Evolutionary conservation across 371 early-diverging fungal species (phyloP).

Genomic region (Mucor mucedo): DNA sequence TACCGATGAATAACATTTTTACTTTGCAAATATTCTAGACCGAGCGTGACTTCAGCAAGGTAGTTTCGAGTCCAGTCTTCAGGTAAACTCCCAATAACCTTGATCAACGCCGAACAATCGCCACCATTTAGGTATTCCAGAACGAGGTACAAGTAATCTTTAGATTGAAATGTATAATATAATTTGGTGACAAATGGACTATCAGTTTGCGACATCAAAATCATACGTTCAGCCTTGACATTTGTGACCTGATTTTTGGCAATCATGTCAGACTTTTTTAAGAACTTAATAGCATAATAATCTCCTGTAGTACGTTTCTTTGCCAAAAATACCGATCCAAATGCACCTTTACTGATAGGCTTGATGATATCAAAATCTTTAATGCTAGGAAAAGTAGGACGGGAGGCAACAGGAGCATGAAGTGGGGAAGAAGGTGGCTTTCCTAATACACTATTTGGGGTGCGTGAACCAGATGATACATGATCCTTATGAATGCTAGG

Average conservation of each 20-base stretch:
- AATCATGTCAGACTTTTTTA: conserved; percentile 90
- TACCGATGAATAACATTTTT: conserved; percentile 88
- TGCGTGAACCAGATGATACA: conserved; percentile 20
- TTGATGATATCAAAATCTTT: conserved; percentile 94
- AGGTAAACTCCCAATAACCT: conserved; percentile 80
- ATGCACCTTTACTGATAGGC: conserved; percentile 92
- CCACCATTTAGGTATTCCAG: conserved; percentile 98
- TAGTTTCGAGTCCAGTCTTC: conserved; percentile 94
- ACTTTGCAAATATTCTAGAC: conserved; percentile 92
- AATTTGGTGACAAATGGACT: conserved; percentile 95
- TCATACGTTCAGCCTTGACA: conserved; percentile 88
- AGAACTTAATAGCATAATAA: conserved; percentile 89
- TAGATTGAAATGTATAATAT: conserved; percentile 92
- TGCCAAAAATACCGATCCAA: conserved; percentile 89
- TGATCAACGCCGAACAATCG: conserved; percentile 92
- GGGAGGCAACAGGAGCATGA: conserved; percentile 46
- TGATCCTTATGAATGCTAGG: conserved; percentile 13
- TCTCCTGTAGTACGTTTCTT: conserved; percentile 87
- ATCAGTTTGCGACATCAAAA: conserved; percentile 84
- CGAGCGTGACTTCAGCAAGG: conserved; percentile 92
- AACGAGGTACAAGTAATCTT: conserved; percentile 90
- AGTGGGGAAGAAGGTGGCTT: conserved; percentile 56
- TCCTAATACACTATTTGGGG: conserved; percentile 15
- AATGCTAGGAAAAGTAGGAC: conserved; percentile 64
- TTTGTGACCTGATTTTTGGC: conserved; percentile 92